Base-by-base conservation (phyloP, 2,329 filamentous ascomycete genomes). In the Xylaria hypoxylon region DNA sequence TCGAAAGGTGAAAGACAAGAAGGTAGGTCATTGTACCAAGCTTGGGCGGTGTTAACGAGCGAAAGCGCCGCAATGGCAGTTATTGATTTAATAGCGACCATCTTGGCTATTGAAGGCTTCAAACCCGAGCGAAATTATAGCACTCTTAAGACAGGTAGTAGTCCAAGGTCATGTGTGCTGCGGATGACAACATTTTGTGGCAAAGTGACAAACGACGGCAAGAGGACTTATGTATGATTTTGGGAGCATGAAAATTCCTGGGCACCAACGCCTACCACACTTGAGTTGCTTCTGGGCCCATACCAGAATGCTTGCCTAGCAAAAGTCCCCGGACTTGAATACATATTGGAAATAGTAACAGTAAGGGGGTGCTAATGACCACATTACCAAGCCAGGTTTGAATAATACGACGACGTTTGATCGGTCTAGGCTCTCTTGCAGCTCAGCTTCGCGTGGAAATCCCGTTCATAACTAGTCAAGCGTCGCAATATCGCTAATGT, bases 1-100 rank as follows among this genome's bases (percentile, higher is more conserved):
- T 81, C 78, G 76, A 83, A 85, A 31, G 79, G 73, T 15, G 78
- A 74, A 5, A 80, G 72, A 70, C 84, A 86, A 8, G 82, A 74
- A 19, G 83, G 83, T 7, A 83, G 77, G 66, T 83, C 78, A 50
- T 80, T 72, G 70, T 82, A 80, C 77, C 77, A 80, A 48, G 83
- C 83, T 22, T 78, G 75, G 48, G 79, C 78, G 31, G 76, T 75
- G 5, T 61, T 60, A 61, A 79, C 70, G 65, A 84, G 68, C 52
- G 80, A 75, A 59, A 81, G 72, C 19, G 79, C 79, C 74, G 78
- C 80, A 63, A 79, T 69, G 55, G 79, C 79, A 68, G 77, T 76
- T 59, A 80, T 19, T 51, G 76, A 73, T 68, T 74, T 75, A 59
- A 77, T 65, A 31, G 72, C 68, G 67, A 78, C 69, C 80, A 81